Conservation (phyloP, 257 asterid genomes). For the Verbena officinalis region DNA sequence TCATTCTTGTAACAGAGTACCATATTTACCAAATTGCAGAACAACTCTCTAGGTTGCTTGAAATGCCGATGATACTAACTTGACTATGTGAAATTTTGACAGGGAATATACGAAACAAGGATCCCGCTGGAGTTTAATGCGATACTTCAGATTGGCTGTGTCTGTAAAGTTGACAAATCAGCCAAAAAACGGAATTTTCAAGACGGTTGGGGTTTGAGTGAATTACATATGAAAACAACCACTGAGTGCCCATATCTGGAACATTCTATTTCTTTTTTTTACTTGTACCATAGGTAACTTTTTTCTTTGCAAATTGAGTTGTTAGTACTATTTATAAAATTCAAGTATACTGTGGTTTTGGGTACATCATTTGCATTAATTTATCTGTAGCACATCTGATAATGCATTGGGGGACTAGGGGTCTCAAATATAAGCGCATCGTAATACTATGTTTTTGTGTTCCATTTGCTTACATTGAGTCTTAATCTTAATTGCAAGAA, state of each 20-base stretch:
- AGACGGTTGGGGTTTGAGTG: conserved; percentile 85
- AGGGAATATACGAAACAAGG: conserved; percentile 97
- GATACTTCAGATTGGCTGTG: conserved; percentile 90
- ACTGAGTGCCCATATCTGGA: conserved; percentile 95
- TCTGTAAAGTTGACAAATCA: conserved; percentile 90
- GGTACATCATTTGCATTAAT: conserved; percentile 12
- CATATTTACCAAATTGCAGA: conserved; percentile 21
- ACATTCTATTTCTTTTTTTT: conserved; percentile 73
- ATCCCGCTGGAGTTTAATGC: conserved; percentile 80
- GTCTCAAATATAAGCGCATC: background rate
- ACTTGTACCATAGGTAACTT: conserved; percentile 85
- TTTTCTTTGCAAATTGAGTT: conserved; percentile 6
- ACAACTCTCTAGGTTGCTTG: conserved; percentile 4
- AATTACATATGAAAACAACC: conserved; percentile 97
- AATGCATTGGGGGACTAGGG: background rate
- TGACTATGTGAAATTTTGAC: conserved; percentile 36
- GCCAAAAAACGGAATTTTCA: conserved; percentile 69
- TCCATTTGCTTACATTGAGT: background rate
- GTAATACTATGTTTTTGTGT: background rate
- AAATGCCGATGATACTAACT: conserved; percentile 16
- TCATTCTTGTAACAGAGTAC: conserved; percentile 2
- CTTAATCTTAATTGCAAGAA: conserved; percentile 1
- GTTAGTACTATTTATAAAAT: conserved; percentile 18
- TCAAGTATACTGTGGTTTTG: conserved; percentile 1
- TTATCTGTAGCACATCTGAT: background rate